Evolutionary conservation across 2,329 filamentous ascomycete genomes (phyloP).

Genomic region (Leptoxyphium fumago): DNA sequence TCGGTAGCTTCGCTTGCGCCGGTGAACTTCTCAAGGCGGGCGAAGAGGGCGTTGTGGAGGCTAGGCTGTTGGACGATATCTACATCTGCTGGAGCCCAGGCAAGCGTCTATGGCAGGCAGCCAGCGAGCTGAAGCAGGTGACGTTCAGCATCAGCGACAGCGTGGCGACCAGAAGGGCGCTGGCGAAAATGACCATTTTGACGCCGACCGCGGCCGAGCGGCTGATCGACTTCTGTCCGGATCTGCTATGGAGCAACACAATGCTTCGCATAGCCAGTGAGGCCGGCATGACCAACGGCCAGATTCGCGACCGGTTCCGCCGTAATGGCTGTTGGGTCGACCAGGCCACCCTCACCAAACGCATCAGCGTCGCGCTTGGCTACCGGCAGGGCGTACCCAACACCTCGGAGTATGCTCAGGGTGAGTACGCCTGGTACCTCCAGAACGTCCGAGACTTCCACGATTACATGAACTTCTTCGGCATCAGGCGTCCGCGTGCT

Average conservation of each 20-base stretch:
- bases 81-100: conserved; percentile 20
- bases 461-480: conserved; percentile 15
- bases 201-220: conserved; percentile 18
- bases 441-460: conserved; percentile 14
- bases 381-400: conserved; percentile 18
- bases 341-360: conserved; percentile 22
- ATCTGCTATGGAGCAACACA: conserved; percentile 19
- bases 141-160: conserved; percentile 19
- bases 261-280: conserved; percentile 21
- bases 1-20: conserved; percentile 7
- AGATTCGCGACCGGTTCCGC: conserved; percentile 20
- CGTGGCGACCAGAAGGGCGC: conserved; percentile 18
- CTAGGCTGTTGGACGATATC: conserved; percentile 12
- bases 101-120: conserved; percentile 13
- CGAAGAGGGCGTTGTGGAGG: conserved; percentile 9
- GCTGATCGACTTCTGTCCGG: conserved; percentile 23
- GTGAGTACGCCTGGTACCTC: conserved; percentile 10
- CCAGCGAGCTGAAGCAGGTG: conserved; percentile 17
- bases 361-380: conserved; percentile 20
- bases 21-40: conserved; percentile 18
- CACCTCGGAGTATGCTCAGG: conserved; percentile 9
- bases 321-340: conserved; percentile 21
- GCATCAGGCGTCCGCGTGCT: conserved; percentile 1
- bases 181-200: conserved; percentile 13
- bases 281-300: conserved; percentile 18